phyloP scores from a whole-genome alignment of 768 basidiomycete genomes.

The Mycena rosella region DNA sequence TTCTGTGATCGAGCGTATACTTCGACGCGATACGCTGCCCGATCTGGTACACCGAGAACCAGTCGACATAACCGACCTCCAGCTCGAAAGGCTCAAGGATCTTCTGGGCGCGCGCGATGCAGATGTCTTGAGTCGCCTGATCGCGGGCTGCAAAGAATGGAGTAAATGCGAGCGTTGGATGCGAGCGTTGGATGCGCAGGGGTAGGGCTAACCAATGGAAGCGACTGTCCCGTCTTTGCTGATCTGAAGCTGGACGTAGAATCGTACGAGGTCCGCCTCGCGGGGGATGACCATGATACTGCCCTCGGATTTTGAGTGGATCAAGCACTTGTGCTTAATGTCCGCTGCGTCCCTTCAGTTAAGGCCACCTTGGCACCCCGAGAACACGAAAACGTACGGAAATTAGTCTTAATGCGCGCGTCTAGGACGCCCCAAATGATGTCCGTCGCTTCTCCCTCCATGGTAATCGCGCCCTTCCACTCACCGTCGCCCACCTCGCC shows the following conservation, averaged over 20 bases:
- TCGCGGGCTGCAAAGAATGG: slow-evolving; percentile 21
- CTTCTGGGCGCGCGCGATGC: slow-evolving; percentile 39
- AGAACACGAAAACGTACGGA: slow-evolving; percentile 55
- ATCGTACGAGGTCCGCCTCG: slow-evolving; percentile 59
- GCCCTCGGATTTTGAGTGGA: slow-evolving; percentile 60
- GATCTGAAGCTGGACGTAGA: slow-evolving; percentile 61
- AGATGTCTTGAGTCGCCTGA: slow-evolving; percentile 37
- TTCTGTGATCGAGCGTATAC: slow-evolving; percentile 49
- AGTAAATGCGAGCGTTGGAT: no score
- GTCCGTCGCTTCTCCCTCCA: slow-evolving; percentile 64
- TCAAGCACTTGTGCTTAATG: slow-evolving; percentile 58
- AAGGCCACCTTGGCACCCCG: background rate
- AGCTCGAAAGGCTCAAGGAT: slow-evolving; percentile 41
- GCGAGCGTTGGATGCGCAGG: background rate
- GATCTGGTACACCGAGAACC: slow-evolving; percentile 56
- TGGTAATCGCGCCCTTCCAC: slow-evolving; percentile 55
- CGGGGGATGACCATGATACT: slow-evolving; percentile 67
- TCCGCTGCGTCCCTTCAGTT: slow-evolving; percentile 47
- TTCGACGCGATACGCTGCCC: slow-evolving; percentile 57
- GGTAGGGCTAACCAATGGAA: slow-evolving; percentile 17
- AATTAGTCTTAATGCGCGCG: slow-evolving; percentile 58
- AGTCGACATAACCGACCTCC: slow-evolving; percentile 46
- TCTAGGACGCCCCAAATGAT: slow-evolving; percentile 66
- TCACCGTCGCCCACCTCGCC: slow-evolving; percentile 36
- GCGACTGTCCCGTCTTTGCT: slow-evolving; percentile 29